Conservation (phyloP, 768 basidiomycete species). For the Podaxis sp. region DNA sequence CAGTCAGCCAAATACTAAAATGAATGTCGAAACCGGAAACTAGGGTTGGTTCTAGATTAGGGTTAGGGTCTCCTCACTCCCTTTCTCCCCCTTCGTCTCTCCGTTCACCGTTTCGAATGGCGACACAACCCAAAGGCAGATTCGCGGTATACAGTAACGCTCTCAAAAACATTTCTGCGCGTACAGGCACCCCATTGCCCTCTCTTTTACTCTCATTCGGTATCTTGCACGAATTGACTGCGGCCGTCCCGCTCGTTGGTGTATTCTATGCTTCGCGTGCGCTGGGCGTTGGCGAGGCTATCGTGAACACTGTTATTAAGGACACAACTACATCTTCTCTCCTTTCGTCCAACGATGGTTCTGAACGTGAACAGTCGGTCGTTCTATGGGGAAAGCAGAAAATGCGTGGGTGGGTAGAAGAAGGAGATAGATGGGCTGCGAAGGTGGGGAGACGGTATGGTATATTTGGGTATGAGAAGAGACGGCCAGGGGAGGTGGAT, state of each 20-base stretch:
- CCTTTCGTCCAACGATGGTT: neutral
- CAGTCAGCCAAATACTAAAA: too few species aligned
- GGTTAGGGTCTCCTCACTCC: neutral
- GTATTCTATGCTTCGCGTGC: slow-evolving; percentile 70
- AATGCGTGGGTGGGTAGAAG: slow-evolving; percentile 64
- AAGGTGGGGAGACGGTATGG: slow-evolving; percentile 79
- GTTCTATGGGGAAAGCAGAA: slow-evolving; percentile 42
- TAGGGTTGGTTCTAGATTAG: neutral
- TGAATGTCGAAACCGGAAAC: neutral
- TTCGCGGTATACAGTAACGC: slow-evolving; percentile 52
- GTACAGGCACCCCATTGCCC: slow-evolving; percentile 74
- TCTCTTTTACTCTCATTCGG: slow-evolving; percentile 79
- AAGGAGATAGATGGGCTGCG: slow-evolving; percentile 72
- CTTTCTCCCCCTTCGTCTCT: neutral
- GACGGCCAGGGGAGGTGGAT: slow-evolving; percentile 28
- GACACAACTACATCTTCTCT: slow-evolving; percentile 16
- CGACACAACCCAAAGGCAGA: slow-evolving; percentile 25
- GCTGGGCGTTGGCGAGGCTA: slow-evolving; percentile 65
- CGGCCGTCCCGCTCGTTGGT: slow-evolving; percentile 70
- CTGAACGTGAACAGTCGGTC: slow-evolving; percentile 12
- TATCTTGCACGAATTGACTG: slow-evolving; percentile 84
- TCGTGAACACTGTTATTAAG: slow-evolving; percentile 45
- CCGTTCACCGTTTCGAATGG: slow-evolving; percentile 12
- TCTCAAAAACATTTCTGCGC: slow-evolving; percentile 58
- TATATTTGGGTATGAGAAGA: slow-evolving; percentile 73